Base-by-base conservation (phyloP, 495 filamentous ascomycete species). In the Hypoxylon cercidicola region DNA sequence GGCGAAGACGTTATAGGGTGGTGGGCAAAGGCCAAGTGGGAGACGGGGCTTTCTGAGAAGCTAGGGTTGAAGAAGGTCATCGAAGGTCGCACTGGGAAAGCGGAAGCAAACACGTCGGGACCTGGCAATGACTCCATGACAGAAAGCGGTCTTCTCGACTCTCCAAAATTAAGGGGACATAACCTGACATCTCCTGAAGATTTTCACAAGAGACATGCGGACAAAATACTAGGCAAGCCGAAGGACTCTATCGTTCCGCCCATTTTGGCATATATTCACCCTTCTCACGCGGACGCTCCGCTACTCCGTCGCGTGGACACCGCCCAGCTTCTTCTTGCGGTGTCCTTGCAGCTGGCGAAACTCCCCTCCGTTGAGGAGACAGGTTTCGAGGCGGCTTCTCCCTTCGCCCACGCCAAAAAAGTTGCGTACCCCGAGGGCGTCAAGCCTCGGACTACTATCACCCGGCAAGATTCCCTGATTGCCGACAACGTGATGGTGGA, bases 21-120 rank as follows among this genome's bases (percentile, higher is more conserved):
- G 89, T 96, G 93, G 93, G 92, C 93, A 11, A 98, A 98, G 73
- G 84, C 93, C 0, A 87, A 84, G 32, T 99, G 95, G 95, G 93
- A 97, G 75, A 79, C 85, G 19, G 90, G 92, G 0, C 78, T 97
- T 0, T 86, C 82, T 1, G 83, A 87, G 15, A 97, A 97, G 75
- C 82, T 98, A 7, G 84, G 87, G 2, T 75, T 98, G 25, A 76
- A 81, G 39, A 80, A 90, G 37, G 84, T 95, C 35, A 81, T 96
- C 49, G 74, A 80, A 32, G 71, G 71, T 30, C 59, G 52, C 16
- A 35, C 60, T 71, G 23, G 64, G 44, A 11, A 41, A 60, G 30
- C 40, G 30, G 46, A 65, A 48, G 15, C 30, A 30, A 39, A 62
- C 15, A 44, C 25, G 30, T 48, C 52, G 21, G 43, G 62, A 51